Conservation (phyloP, 352 stramenopile species). For the Globisporangium mamillatum region DNA sequence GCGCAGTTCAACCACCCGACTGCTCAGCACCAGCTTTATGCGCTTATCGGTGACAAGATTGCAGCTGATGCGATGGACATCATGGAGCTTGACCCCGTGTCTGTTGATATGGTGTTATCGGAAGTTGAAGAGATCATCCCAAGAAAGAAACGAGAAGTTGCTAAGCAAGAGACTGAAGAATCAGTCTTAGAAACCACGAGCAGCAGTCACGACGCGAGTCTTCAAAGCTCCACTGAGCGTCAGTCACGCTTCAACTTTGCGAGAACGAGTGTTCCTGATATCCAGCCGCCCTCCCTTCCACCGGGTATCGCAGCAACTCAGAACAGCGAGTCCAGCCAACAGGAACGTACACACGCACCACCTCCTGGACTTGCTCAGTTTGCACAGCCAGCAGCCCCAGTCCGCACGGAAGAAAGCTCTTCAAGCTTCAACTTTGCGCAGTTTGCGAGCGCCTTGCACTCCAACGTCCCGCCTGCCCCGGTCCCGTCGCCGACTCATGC, state of each 20-base stretch:
- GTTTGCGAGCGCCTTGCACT: conserved; percentile 44
- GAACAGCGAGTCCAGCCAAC: background rate
- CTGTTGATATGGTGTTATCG: conserved; percentile 57
- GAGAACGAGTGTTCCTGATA: conserved; percentile 14
- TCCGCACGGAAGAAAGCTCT: conserved; percentile 11
- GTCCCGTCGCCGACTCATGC: conserved; percentile 10
- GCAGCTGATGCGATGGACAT: conserved; percentile 36
- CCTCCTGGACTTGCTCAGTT: conserved; percentile 27
- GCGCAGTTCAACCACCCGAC: conserved; percentile 45
- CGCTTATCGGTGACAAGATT: conserved; percentile 37
- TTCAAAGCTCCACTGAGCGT: conserved; percentile 4
- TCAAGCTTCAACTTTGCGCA: conserved; percentile 42
- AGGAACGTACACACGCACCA: conserved; percentile 11
- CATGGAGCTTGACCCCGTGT: conserved; percentile 41
- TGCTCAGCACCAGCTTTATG: conserved; percentile 34
- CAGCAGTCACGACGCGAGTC: conserved; percentile 12
- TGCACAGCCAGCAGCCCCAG: conserved; percentile 11
- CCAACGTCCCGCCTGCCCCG: conserved; percentile 12
- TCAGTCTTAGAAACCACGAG: conserved; percentile 10
- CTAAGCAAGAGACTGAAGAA: conserved; percentile 13
- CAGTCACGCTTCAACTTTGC: conserved; percentile 67
- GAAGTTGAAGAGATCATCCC: conserved; percentile 58
- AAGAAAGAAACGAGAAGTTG: conserved; percentile 21
- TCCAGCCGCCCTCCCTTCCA: conserved; percentile 11
- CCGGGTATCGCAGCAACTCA: background rate